phyloP scores from a whole-genome alignment of 495 filamentous ascomycete species.

The Beverwykella pulmonaria region DNA sequence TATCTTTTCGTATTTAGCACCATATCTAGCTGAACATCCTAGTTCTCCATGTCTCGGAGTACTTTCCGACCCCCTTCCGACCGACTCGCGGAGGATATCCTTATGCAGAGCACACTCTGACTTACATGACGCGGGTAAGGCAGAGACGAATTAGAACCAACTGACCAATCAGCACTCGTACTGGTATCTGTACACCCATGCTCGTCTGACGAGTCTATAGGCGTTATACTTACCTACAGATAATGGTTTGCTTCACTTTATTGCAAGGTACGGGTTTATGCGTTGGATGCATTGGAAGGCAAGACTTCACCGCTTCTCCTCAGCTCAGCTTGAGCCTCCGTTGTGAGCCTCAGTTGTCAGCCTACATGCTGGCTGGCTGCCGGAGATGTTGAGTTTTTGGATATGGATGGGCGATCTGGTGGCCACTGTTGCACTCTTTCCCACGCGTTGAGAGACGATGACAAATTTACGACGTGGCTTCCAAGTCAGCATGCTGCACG shows the following conservation, averaged over 20 bases:
- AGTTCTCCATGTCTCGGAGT: neutral
- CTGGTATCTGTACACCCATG: neutral
- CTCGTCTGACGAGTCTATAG: neutral
- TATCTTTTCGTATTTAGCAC: no score
- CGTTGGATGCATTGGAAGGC: neutral
- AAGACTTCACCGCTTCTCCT: neutral
- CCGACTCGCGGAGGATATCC: neutral
- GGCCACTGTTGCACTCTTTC: neutral
- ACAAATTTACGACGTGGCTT: no score
- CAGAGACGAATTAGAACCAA: neutral
- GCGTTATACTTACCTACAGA: neutral
- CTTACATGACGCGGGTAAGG: constrained; percentile 3
- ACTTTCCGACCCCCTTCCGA: no score
- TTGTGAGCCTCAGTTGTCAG: neutral
- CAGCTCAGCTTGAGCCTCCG: neutral
- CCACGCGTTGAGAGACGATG: neutral
- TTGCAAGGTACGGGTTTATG: neutral
- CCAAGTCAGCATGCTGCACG: no score
- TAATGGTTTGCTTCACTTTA: neutral
- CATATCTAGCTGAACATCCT: no score
- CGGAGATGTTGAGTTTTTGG: neutral
- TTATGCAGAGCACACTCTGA: neutral
- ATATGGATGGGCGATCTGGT: neutral
- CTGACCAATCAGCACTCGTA: neutral
- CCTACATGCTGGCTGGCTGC: neutral